A percentile compares a stretch with the other conserved stretches of the same genome.
Conservation (phyloP, 805 yeast genomes). For the Saccharomycopsis microspora region DNA sequence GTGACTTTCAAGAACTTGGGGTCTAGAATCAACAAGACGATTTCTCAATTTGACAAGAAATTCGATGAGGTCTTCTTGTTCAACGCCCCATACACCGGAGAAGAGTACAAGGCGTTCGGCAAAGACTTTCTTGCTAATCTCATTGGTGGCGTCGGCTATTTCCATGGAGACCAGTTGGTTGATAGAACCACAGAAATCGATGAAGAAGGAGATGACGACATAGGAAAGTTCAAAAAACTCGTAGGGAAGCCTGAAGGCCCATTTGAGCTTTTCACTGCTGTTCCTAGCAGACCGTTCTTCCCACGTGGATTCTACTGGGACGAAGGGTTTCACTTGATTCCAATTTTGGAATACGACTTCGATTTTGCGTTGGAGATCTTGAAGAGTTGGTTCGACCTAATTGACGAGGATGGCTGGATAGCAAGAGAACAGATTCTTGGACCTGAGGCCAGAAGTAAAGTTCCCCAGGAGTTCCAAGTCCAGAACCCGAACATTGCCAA, state of each 20-base stretch:
- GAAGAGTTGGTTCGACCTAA: conserved; percentile 76
- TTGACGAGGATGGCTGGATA: conserved; percentile 92
- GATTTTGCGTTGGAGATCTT: conserved; percentile 72
- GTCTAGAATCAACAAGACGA: conserved; percentile 23
- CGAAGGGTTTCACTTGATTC: conserved; percentile 90
- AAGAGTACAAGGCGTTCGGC: conserved; percentile 45
- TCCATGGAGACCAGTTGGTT: conserved; percentile 72
- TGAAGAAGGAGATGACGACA: conserved; percentile 53
- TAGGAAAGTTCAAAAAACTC: conserved; percentile 25
- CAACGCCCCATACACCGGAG: conserved; percentile 39
- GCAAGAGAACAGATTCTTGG: conserved; percentile 94
- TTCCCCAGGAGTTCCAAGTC: conserved; percentile 70
- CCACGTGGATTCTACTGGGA: conserved; percentile 99
- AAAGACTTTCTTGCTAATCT: conserved; percentile 72
- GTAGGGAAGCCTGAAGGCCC: conserved; percentile 67
- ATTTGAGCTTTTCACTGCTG: conserved; percentile 61
- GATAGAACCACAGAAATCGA: conserved; percentile 61
- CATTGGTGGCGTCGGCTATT: conserved; percentile 83
- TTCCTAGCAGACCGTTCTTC: conserved; percentile 88
- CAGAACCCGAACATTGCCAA: conserved; percentile 89
- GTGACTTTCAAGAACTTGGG: conserved; percentile 23
- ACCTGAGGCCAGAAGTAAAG: conserved; percentile 77
- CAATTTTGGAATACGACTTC: conserved; percentile 71
- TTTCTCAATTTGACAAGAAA: conserved; percentile 35
- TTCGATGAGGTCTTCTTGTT: conserved; percentile 42